Evolutionary conservation across 148 eudicot genomes (phyloP), one percentile per base, ranked within the genome.

Genomic region (Rhododendron mucronatum): DNA sequence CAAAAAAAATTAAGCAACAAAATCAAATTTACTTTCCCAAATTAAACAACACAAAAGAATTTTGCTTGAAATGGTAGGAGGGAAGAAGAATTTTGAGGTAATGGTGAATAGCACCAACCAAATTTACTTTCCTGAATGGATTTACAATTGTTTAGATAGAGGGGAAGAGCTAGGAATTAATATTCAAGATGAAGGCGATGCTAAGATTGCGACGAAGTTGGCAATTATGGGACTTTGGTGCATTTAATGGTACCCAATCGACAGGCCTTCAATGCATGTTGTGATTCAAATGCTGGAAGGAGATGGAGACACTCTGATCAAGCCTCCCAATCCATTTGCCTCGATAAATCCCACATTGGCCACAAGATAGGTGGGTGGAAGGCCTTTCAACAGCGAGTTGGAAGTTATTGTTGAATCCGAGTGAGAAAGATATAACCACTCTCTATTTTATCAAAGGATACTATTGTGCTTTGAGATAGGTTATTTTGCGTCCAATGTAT

Each of bases 221-320:
- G 30, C 82, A 14, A 35, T 87, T 74, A 82, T 89, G 0, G 91
- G 89, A 21, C 83, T 89, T 7, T 82, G 87, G 91, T 89, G 91
- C 73, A 89, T 87, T 33, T 87, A 85, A 8, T 89, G 91, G 91
- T 76, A 73, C 77, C 89, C 91, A 21, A 6, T 81, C 3, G 86
- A 85, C 61, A 75, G 89, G 33, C 91, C 89, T 16, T 80, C 91
- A 1, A 85, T 85, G 89, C 83, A 87, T 14, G 55, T 0, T 45
- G 87, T 85, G 39, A 75, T 89, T 23, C 86, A 89, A 45, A 85
- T 79, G 83, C 10, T 85, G 47, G 83, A 85, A 63, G 79, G 51
- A 14, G 45, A 86, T 2, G 80, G 37, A 48, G 48, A 69, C 57
- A 85, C 41, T 50, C 69, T 80, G 1, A 30, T 13, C 47, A 47